Evolutionary conservation across 495 filamentous ascomycete species (phyloP).

Genomic region (Pyronema omphalodes): DNA sequence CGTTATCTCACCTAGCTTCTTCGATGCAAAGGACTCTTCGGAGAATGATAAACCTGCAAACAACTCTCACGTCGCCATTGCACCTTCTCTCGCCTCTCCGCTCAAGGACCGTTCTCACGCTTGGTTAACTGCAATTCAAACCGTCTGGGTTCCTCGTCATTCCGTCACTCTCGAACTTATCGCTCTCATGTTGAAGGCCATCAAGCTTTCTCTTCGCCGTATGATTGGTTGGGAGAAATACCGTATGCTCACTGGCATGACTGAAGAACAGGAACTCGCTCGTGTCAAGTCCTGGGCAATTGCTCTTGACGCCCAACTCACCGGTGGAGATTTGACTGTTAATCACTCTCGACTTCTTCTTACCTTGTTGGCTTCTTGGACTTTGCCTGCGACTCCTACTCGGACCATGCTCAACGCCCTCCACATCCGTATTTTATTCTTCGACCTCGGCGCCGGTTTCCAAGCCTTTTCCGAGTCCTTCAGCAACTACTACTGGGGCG

Average conservation of each 20-base stretch:
- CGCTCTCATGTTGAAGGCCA: constrained; percentile 57
- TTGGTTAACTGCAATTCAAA: constrained; percentile 89
- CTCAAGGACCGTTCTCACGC: constrained; percentile 74
- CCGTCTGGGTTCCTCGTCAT: constrained; percentile 81
- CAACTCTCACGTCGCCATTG: constrained; percentile 30
- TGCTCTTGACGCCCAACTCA: constrained; percentile 82
- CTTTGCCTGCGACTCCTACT: constrained; percentile 64
- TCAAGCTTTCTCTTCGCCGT: constrained; percentile 66
- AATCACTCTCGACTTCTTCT: constrained; percentile 72
- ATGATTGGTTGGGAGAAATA: constrained; percentile 58
- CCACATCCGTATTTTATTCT: constrained; percentile 73
- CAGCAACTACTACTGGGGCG: constrained; percentile 61
- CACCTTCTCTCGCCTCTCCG: constrained; percentile 57
- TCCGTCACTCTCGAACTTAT: constrained; percentile 68
- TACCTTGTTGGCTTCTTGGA: constrained; percentile 75
- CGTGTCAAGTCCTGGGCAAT: constrained; percentile 88
- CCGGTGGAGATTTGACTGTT: constrained; percentile 82
- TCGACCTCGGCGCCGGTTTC: constrained; percentile 50
- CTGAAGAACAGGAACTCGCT: constrained; percentile 68
- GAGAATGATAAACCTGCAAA: constrained; percentile 28
- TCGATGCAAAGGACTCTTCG: constrained; percentile 35
- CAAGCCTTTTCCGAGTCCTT: constrained; percentile 46
- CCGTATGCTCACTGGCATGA: constrained; percentile 57
- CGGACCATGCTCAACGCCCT: constrained; percentile 83
- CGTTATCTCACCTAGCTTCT: constrained; percentile 45